These are phyloP conservation scores for Ulmus americana DNA, from an alignment of 331 rosid species.

Conservation along the genomic window DNA sequence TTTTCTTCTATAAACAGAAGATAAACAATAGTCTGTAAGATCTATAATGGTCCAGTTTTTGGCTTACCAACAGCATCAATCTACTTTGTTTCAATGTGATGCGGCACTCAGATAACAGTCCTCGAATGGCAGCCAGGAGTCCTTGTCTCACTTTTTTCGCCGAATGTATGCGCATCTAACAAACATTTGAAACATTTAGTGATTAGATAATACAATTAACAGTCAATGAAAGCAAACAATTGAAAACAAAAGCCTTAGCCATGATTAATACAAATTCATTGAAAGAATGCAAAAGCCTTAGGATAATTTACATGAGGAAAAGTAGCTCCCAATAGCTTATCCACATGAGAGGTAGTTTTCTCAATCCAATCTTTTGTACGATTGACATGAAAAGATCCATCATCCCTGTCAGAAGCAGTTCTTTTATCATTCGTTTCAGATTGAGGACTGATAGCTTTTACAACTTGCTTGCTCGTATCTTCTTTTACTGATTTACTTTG, in stretches of 20 bases:
- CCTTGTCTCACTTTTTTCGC: slow-evolving; percentile 75
- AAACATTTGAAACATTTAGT: slow-evolving; percentile 29
- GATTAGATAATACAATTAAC: slow-evolving; percentile 8
- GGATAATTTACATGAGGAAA: slow-evolving; percentile 64
- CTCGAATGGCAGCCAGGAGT: slow-evolving; percentile 64
- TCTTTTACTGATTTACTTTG: slow-evolving; percentile 33
- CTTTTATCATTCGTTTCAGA: slow-evolving; percentile 36
- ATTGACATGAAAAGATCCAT: slow-evolving; percentile 55
- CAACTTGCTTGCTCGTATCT: slow-evolving; percentile 33
- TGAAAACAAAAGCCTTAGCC: slow-evolving; percentile 13
- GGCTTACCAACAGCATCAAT: slow-evolving; percentile 89
- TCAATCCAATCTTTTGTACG: slow-evolving; percentile 81
- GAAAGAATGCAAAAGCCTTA: slow-evolving; percentile 3
- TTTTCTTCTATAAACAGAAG: not conserved
- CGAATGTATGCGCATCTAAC: slow-evolving; percentile 81
- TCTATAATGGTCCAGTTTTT: slow-evolving; percentile 21
- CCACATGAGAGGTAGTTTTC: slow-evolving; percentile 55
- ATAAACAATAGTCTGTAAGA: slow-evolving; percentile 22
- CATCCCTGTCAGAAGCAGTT: slow-evolving; percentile 32
- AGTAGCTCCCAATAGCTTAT: slow-evolving; percentile 60
- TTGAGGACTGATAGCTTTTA: slow-evolving; percentile 23
- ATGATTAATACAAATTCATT: slow-evolving; percentile 13
- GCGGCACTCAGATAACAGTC: slow-evolving; percentile 61
- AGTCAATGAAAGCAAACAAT: not conserved
- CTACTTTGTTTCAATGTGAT: slow-evolving; percentile 59